Evolutionary conservation across 2,329 filamentous ascomycete genomes (phyloP).

Genomic region (Neonectria neomacrospora): DNA sequence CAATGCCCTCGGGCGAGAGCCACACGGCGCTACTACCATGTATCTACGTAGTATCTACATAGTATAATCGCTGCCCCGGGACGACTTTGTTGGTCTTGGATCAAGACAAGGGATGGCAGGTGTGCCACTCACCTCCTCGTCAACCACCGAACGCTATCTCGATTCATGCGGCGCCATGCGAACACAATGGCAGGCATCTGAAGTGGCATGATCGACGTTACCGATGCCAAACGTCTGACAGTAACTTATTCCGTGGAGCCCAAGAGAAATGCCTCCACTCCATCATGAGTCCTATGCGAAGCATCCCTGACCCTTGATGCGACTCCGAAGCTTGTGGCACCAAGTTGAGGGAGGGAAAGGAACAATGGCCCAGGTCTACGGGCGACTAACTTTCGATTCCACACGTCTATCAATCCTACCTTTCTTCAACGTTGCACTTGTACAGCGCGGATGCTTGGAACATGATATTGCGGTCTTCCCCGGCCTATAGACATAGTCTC

Average conservation of each 20-base stretch:
- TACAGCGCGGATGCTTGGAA: not conserved
- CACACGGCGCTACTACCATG: not conserved
- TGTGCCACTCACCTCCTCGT: not conserved
- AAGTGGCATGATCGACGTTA: conserved; percentile 8
- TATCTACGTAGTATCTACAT: too few species aligned
- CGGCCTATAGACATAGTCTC: not conserved
- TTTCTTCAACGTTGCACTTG: not conserved
- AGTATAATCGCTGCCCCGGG: not conserved
- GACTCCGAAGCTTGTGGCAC: not conserved
- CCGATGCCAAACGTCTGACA: conserved; percentile 8
- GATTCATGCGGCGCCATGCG: not conserved
- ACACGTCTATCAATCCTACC: not conserved
- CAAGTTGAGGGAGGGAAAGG: not conserved
- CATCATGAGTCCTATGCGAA: not conserved
- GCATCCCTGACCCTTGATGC: not conserved
- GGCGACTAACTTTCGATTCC: not conserved
- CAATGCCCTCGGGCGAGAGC: not conserved
- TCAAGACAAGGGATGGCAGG: not conserved
- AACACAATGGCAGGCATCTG: not conserved
- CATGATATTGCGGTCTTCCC: not conserved
- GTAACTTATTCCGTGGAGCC: conserved; percentile 2
- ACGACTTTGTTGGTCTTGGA: not conserved
- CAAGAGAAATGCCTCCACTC: not conserved
- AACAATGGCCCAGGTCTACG: too few species aligned
- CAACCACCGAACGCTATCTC: not conserved